Conservation (phyloP, 352 stramenopile genomes). For the Globisporangium carolinianum region DNA sequence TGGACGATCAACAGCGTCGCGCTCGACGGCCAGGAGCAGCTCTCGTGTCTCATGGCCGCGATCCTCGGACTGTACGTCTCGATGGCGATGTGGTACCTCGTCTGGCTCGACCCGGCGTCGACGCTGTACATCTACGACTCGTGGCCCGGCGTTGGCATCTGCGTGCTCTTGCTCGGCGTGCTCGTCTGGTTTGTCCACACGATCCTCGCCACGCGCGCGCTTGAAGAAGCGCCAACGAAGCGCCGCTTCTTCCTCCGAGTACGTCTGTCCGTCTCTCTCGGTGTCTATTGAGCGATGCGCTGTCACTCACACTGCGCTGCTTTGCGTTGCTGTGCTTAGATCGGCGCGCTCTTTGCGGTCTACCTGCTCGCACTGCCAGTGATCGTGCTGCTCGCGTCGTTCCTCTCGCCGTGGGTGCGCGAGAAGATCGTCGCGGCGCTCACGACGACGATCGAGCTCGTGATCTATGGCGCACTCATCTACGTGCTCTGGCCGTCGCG, state of each 20-base stretch:
- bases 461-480: constrained; percentile 55
- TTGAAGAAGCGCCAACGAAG: constrained; percentile 49
- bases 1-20: constrained; percentile 73
- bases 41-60: constrained; percentile 55
- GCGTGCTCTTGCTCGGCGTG: constrained; percentile 45
- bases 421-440: constrained; percentile 66
- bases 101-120: constrained; percentile 68
- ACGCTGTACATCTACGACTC: constrained; percentile 84
- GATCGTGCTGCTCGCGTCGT: constrained; percentile 60
- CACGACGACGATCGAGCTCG: constrained; percentile 39
- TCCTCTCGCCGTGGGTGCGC: constrained; percentile 72
- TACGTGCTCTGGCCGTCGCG: constrained; percentile 66
- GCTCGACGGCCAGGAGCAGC: constrained; percentile 56
- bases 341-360: constrained; percentile 52
- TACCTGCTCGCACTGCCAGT: constrained; percentile 69
- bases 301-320: no score
- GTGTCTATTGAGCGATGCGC: not conserved
- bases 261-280: not conserved
- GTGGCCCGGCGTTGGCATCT: constrained; percentile 63
- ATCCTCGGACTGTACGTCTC: constrained; percentile 64
- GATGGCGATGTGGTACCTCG: constrained; percentile 78
- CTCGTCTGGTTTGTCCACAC: constrained; percentile 60
- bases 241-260: constrained; percentile 58
- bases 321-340: constrained; percentile 16
- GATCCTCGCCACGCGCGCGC: constrained; percentile 57